Percentiles rank a stretch among this genome's conserved stretches.
Conservation (phyloP, 2,329 filamentous ascomycete species). For the Trichoderma guizhouense region DNA sequence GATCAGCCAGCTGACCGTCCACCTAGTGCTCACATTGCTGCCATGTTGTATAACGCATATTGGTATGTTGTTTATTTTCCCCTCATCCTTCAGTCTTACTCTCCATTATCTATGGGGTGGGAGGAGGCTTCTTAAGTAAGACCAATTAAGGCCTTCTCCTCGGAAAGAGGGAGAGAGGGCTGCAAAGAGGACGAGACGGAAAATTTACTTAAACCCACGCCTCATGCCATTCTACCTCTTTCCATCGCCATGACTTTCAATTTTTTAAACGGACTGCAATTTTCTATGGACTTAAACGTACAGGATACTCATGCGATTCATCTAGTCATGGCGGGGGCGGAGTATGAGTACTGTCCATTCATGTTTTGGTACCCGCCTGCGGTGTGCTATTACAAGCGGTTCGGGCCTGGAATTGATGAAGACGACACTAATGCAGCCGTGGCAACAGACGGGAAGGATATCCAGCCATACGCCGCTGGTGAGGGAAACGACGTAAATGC, state of each 20-base stretch:
- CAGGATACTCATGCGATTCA: constrained; percentile 6
- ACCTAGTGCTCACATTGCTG: constrained; percentile 6
- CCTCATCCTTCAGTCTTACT: neutral
- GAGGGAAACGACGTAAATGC: neutral
- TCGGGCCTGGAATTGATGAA: neutral
- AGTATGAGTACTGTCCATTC: constrained; percentile 11
- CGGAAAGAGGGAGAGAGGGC: neutral
- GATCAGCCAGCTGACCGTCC: neutral
- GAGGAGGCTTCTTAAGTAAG: neutral
- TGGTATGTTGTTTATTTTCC: neutral
- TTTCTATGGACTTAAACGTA: neutral
- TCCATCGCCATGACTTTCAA: neutral
- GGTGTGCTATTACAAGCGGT: constrained; percentile 12
- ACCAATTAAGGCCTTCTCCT: neutral
- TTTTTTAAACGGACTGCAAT: neutral
- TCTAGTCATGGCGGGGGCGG: constrained; percentile 7
- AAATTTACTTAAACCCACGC: neutral
- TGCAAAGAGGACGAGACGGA: neutral
- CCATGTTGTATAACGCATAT: constrained; percentile 1
- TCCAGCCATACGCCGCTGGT: neutral
- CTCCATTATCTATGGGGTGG: neutral
- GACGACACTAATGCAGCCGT: neutral
- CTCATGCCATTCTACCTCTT: neutral
- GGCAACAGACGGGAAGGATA: neutral
- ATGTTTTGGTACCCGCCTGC: constrained; percentile 17